Evolutionary conservation across 192 early-diverging fungal species (phyloP), one percentile per base, ranked within the genome.

Genomic region (Coemansia pectinata): DNA sequence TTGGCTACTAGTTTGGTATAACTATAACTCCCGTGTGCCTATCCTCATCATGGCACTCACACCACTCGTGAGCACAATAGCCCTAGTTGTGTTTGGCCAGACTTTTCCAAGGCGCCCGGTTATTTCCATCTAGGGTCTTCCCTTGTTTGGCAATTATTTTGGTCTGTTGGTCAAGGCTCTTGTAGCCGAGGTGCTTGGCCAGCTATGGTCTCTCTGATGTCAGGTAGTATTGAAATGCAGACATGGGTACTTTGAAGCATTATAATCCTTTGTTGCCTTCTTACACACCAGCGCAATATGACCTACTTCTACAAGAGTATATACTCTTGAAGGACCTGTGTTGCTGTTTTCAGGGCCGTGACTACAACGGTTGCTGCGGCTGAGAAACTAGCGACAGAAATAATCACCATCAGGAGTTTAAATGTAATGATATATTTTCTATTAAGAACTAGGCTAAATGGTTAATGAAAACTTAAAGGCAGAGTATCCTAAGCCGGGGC

Each of bases 181-280:
- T 86, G 25, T 89, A 88, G 17, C 91, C 86, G 62, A 91, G 80
- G 63, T 89, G 78, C 45, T 82, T 74, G 9, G 89, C 83, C 44
- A 91, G 86, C 5, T 86, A 55, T 8, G 89, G 88, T 31, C 93
- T 81, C 58, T 89, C 89, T 1, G 88, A 84, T 5, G 85, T 86
- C 53, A 91, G 77, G 67, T 90, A 95, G 71, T 88, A 93, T 44
- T 94, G 74, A 74, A 93, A 95, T 10, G 90, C 92, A 3, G 92
- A 92, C 86, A 93, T 93, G 45, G 93, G 69, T 95, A 92, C 65
- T 92, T 93, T 45, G 93, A 91, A 1, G 88, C 89, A 72, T 84
- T 81, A 1, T 90, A 91, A 62, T 92, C 88, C 71, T 91, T 89
- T 62, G 80, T 79, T 48, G 79, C 78, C 69, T 91, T 94, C 77